Conservation (phyloP, 768 basidiomycete genomes). For the Lactarius pseudohatsudake region DNA sequence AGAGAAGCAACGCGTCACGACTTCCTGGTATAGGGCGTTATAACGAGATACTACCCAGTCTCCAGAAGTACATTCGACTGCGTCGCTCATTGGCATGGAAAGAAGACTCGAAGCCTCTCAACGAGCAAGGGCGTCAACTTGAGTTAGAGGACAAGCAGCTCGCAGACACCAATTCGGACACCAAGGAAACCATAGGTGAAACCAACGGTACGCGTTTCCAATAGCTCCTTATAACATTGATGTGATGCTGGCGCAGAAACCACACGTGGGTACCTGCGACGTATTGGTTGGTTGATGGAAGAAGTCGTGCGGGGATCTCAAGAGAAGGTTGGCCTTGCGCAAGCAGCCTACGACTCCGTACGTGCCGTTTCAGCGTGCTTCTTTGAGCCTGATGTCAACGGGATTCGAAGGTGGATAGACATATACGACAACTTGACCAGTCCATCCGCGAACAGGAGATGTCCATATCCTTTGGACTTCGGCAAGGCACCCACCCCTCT, state of each 20-base stretch:
- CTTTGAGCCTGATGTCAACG: background rate
- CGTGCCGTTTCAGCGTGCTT: background rate
- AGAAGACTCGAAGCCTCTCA: background rate
- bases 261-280: slow-evolving; percentile 20
- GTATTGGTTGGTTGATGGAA: slow-evolving; percentile 26
- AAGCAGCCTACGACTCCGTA: slow-evolving; percentile 30
- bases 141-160: slow-evolving; percentile 5
- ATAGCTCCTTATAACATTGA: background rate
- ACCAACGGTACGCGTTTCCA: background rate
- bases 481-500: slow-evolving; percentile 53
- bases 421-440: slow-evolving; percentile 75
- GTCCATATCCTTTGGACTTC: slow-evolving; percentile 51
- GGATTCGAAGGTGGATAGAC: slow-evolving; percentile 64
- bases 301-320: slow-evolving; percentile 28
- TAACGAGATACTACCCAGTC: slow-evolving; percentile 21
- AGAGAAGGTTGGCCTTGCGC: slow-evolving; percentile 29
- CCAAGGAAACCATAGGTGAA: background rate
- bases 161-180: background rate
- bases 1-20: background rate
- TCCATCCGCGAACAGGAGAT: slow-evolving; percentile 64
- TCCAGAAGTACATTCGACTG: slow-evolving; percentile 23
- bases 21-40: slow-evolving; percentile 14
- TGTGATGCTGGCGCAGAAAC: background rate
- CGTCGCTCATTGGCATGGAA: slow-evolving; percentile 16
- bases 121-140: background rate